phyloP scores from a whole-genome alignment of 2,329 filamentous ascomycete genomes.

The Beauveria bassiana region DNA sequence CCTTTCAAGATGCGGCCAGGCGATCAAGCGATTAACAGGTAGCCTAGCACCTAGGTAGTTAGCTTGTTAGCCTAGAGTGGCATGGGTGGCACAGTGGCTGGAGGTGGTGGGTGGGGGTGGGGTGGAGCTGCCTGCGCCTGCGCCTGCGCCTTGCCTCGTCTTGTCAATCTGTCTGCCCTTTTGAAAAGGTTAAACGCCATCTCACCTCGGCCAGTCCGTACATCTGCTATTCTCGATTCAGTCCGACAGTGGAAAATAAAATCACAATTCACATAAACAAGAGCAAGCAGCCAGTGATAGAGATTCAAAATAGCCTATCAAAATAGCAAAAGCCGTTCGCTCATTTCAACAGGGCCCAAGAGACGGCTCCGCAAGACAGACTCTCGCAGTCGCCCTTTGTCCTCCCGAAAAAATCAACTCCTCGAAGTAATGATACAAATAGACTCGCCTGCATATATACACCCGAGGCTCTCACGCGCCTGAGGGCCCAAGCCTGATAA shows the following conservation, averaged over 20 bases:
- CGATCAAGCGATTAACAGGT: background rate
- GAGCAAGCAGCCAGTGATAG: background rate
- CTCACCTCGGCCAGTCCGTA: background rate
- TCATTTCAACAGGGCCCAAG: background rate
- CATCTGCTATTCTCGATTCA: background rate
- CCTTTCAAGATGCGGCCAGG: too few species aligned
- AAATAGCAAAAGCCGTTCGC: background rate
- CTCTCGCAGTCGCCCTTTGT: background rate
- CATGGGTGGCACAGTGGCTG: background rate
- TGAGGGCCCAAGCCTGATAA: background rate
- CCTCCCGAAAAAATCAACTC: background rate
- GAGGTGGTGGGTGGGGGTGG: background rate
- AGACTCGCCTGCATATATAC: background rate
- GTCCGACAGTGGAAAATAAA: background rate
- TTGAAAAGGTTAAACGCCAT: background rate
- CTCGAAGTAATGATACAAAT: conserved; percentile 7
- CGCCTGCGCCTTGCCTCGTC: background rate
- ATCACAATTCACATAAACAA: background rate
- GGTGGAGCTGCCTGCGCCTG: background rate
- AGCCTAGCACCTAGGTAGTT: too few species aligned
- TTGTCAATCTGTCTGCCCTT: background rate
- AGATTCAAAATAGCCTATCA: conserved; percentile 1
- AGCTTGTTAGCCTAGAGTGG: background rate
- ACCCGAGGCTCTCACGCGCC: background rate
- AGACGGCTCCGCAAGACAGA: background rate